Base-by-base conservation (phyloP, 768 basidiomycete genomes). In the Naganishia antarctica region DNA sequence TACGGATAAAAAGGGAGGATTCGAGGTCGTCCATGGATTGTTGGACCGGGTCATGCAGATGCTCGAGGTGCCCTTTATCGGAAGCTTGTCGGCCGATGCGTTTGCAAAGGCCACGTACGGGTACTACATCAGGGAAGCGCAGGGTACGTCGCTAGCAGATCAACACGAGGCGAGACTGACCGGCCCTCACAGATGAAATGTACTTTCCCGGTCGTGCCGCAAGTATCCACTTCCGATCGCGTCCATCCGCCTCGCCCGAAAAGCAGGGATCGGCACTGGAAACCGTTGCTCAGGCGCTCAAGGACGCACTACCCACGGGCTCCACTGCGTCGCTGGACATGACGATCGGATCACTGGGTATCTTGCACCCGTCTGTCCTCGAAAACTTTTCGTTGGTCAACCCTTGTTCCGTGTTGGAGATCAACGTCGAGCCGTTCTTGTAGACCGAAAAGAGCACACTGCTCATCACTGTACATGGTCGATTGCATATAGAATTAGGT, bases 141-240 rank as follows among this genome's bases (percentile, higher is more conserved):
- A 84, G 46, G 92, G 94, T 94, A 71, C 58, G 87, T 73, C 9
- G 6, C 75, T n/a, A 21, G n/a, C 37, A 3, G 18, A 12, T 9
- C 18, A 29, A 8, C 26, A 50, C 31, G 34, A 29, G 25, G 29
- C 45, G 53, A 28, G n/a, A 28, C 51, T 23, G 49, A 48, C n/a
- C 3, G 16, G 51, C 44, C 57, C 40, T 13, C 31, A 40, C 73
- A 97, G 96, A 99, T 79, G 83, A 88, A 6, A 88, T 89, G 63
- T 99, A 87, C 81, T 94, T 99, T 83, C 90, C 92, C 40, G 92
- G 92, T 37, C 88, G 94, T 32, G 91, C 91, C 1, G 96, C 96
- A 4, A 87, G 84, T 29, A 89, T 99, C 70, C 89, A 84, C 79
- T 96, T 91, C 79, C 87, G 96, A 48, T 79, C 81, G 8, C 70